Conservation (phyloP, 2,329 filamentous ascomycete species). For the Cladobotryum protrusum region DNA sequence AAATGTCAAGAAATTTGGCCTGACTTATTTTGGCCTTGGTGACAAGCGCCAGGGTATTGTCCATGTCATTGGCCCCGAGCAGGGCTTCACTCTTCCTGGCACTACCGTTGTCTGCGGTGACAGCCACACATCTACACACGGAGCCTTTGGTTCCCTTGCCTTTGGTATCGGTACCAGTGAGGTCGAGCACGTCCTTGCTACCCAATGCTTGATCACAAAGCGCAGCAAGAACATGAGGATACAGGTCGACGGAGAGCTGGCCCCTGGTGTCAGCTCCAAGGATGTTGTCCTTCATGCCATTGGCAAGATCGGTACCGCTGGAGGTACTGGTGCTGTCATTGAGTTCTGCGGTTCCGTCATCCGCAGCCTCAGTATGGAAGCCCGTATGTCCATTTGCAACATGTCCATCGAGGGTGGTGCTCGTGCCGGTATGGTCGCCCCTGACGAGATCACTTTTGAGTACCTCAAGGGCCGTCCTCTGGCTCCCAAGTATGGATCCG, state of each 20-base stretch:
- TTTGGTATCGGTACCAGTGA: constrained; percentile 98
- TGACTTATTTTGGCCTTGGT: constrained; percentile 94
- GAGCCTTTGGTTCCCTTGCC: constrained; percentile 88
- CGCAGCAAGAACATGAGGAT: constrained; percentile 98
- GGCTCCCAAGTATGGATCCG: constrained; percentile 74
- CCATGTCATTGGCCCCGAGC: constrained; percentile 96
- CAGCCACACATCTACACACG: constrained; percentile 96
- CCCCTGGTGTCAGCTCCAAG: constrained; percentile 90
- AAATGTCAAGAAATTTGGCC: constrained; percentile 92
- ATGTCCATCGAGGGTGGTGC: constrained; percentile 98
- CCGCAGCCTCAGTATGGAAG: constrained; percentile 84
- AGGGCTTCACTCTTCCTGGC: constrained; percentile 94
- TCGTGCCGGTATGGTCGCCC: constrained; percentile 92
- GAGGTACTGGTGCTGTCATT: constrained; percentile 89
- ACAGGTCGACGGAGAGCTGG: constrained; percentile 84
- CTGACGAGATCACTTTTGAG: constrained; percentile 88
- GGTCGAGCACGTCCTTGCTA: constrained; percentile 96
- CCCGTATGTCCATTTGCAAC: constrained; percentile 98
- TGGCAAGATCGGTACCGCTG: constrained; percentile 88
- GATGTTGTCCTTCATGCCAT: constrained; percentile 92
- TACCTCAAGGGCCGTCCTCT: constrained; percentile 90
- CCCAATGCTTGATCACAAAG: constrained; percentile 90
- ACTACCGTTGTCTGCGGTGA: constrained; percentile 97
- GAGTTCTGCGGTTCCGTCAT: constrained; percentile 97
- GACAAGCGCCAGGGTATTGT: constrained; percentile 98